Evolutionary conservation across 257 asterid species (phyloP).

Genomic region (Salvia miltiorrhiza): DNA sequence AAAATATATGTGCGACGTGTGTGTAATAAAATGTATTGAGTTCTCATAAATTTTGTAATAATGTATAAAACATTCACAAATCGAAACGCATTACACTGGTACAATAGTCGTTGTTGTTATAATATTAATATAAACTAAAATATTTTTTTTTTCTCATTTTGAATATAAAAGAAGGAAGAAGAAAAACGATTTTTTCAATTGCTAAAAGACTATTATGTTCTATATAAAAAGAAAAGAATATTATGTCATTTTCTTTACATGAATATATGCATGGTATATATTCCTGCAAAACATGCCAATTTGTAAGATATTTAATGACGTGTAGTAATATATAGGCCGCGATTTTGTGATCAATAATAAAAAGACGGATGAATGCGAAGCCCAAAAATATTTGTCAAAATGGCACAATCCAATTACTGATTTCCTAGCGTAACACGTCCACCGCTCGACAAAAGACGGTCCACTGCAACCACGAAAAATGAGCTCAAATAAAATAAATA

Average conservation of each 20-base stretch:
- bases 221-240: not conserved
- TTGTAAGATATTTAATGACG: not conserved
- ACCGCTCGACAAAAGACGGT: not conserved
- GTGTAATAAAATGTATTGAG: too few species aligned
- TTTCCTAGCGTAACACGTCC: constrained; percentile 11
- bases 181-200: too few species aligned
- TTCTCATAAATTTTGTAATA: too few species aligned
- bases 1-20: too few species aligned
- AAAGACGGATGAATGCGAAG: not conserved
- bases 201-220: too few species aligned
- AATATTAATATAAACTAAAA: too few species aligned
- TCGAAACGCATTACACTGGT: too few species aligned
- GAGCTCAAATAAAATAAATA: not conserved
- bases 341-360: not conserved
- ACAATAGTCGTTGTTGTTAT: too few species aligned
- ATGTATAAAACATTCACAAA: too few species aligned
- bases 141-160: too few species aligned
- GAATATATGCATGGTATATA: not conserved
- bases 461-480: not conserved
- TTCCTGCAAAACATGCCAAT: not conserved
- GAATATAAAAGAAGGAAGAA: too few species aligned
- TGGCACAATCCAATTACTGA: not conserved
- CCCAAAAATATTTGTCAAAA: not conserved
- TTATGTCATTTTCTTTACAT: not conserved
- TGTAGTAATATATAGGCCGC: not conserved